Evolutionary conservation across 306 rosid species (phyloP).

Genomic region (Vachellia pachyceras): DNA sequence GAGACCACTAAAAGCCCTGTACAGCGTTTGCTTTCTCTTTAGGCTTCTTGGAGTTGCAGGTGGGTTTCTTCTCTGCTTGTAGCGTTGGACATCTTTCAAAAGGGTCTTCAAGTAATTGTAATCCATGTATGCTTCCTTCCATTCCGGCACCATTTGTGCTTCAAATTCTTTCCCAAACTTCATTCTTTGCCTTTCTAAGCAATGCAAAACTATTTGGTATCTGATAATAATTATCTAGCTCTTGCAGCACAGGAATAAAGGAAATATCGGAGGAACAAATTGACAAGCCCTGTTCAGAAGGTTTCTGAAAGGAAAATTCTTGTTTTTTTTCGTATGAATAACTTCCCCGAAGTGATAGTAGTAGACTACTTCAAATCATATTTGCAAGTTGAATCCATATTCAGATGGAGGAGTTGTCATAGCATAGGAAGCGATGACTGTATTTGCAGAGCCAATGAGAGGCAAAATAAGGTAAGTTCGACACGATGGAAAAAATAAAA

Average conservation of each 20-base stretch:
- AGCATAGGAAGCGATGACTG: background rate
- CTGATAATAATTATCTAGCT: background rate
- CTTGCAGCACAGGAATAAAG: background rate
- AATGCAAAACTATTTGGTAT: background rate
- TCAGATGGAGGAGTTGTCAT: background rate
- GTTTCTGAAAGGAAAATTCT: background rate
- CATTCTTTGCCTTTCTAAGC: slow-evolving; percentile 37
- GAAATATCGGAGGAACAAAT: background rate
- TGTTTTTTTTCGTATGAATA: background rate
- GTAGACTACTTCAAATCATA: background rate
- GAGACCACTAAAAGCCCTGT: slow-evolving; percentile 79
- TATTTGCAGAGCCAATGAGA: background rate
- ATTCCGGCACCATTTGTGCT: slow-evolving; percentile 77
- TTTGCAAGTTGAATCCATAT: background rate
- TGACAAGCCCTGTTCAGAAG: background rate
- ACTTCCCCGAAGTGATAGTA: too few species aligned
- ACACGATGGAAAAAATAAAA: too few species aligned
- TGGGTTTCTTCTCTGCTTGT: slow-evolving; percentile 37
- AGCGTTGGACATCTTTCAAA: slow-evolving; percentile 51
- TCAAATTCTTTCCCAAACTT: slow-evolving; percentile 74
- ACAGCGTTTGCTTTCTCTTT: slow-evolving; percentile 54
- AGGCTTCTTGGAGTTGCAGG: slow-evolving; percentile 38
- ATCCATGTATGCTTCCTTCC: slow-evolving; percentile 78
- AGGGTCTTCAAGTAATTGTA: slow-evolving; percentile 54
- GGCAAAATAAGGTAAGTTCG: background rate